Conservation (phyloP, 371 early-diverging fungal species). For the Rhizopus stolonifer region DNA sequence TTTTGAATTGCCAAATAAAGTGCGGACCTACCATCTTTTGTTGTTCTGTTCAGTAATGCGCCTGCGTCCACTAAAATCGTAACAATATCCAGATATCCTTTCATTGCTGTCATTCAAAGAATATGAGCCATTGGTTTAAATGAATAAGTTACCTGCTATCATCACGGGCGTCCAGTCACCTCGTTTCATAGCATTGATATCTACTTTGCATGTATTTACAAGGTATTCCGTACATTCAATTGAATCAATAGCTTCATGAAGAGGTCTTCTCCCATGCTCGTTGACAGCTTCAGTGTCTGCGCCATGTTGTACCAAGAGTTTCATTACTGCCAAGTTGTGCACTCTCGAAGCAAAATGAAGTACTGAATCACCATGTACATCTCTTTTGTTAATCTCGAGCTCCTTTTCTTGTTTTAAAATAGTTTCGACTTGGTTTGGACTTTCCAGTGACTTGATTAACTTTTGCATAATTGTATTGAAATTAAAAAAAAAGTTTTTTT, state of each 20-base stretch:
- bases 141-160: conserved; percentile 37
- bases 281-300: conserved; percentile 44
- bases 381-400: conserved; percentile 24
- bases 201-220: conserved; percentile 29
- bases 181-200: conserved; percentile 52
- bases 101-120: conserved; percentile 32
- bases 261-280: conserved; percentile 49
- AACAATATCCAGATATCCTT: conserved; percentile 40
- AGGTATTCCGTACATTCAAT: conserved; percentile 38
- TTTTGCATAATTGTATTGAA: conserved; percentile 9
- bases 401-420: not conserved
- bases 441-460: conserved; percentile 11
- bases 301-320: conserved; percentile 26
- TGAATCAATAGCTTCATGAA: conserved; percentile 53
- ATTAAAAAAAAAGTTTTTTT: not conserved
- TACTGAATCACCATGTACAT: conserved; percentile 46
- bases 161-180: conserved; percentile 59
- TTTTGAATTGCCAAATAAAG: conserved; percentile 53
- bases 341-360: conserved; percentile 52
- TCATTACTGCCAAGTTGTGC: conserved; percentile 31
- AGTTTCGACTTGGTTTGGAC: not conserved
- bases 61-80: conserved; percentile 32
- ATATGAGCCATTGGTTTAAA: not conserved
- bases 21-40: conserved; percentile 52
- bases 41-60: conserved; percentile 34